These are phyloP conservation scores for Verticillium dahliae DNA, from an alignment of 2,329 filamentous ascomycete genomes.

Conservation along the genomic window DNA sequence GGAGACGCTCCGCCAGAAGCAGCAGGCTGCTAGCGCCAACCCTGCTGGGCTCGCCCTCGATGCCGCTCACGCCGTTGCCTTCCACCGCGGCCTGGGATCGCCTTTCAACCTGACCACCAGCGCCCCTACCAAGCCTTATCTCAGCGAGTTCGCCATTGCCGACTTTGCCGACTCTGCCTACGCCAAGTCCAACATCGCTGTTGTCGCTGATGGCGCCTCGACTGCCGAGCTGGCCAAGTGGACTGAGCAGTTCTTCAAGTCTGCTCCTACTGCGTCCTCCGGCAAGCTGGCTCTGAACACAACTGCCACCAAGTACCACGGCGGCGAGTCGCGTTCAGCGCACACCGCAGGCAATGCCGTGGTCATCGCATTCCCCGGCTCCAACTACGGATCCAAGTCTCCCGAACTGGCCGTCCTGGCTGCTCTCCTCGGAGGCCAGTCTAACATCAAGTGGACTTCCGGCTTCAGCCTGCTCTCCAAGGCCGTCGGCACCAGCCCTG, in stretches of 20 bases:
- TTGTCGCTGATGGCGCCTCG: slow-evolving; percentile 83
- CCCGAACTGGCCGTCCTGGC: slow-evolving; percentile 84
- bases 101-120: slow-evolving; percentile 67
- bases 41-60: slow-evolving; percentile 68
- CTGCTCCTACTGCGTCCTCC: slow-evolving; percentile 49
- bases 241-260: slow-evolving; percentile 87
- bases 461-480: slow-evolving; percentile 90
- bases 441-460: slow-evolving; percentile 89
- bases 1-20: slow-evolving; percentile 67
- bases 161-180: slow-evolving; percentile 75
- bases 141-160: slow-evolving; percentile 68
- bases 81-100: slow-evolving; percentile 86
- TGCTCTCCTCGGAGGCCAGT: slow-evolving; percentile 82
- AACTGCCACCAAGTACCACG: slow-evolving; percentile 76
- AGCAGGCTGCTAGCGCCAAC: slow-evolving; percentile 54
- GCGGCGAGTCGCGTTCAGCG: slow-evolving; percentile 86
- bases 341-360: slow-evolving; percentile 73
- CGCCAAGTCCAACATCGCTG: slow-evolving; percentile 81
- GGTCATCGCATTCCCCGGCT: slow-evolving; percentile 89
- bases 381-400: slow-evolving; percentile 75
- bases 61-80: slow-evolving; percentile 78
- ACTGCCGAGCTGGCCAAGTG: slow-evolving; percentile 75
- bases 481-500: slow-evolving; percentile 59
- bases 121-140: slow-evolving; percentile 70
- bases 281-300: slow-evolving; percentile 49